Evolutionary conservation across 805 yeast species (phyloP), one percentile per base, ranked within the genome.

Genomic region (Kluyveromyces siamensis): DNA sequence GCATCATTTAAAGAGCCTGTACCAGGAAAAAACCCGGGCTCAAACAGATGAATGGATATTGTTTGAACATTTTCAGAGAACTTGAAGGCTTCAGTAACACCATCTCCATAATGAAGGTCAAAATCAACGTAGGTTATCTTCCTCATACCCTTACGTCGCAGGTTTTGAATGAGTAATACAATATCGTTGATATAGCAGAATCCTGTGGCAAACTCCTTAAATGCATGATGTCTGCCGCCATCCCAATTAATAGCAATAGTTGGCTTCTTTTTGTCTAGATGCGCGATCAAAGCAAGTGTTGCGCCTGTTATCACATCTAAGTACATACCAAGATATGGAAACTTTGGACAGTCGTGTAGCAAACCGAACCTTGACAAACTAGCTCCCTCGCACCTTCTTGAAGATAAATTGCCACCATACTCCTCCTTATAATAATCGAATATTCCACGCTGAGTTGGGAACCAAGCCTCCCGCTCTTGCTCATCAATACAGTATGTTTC

Each of bases 81-180:
- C 51, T 71, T 65, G 63, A 83, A 84, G 0, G 88, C 87, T 2
- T 69, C 67, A 45, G 82, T 83, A 6, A 85, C 91, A 0, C 89
- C 95, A 61, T 85, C 90, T 0, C 91, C 90, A 62, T 84, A 90
- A 60, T 85, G 95, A 8, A 85, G 61, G 62, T 85, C 95, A 7
- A 85, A 63, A 61, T 85, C 95, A 3, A 85, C 61, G 55, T 85
- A 85, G 57, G 80, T 66, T 1, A 85, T 69, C 36, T 62, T 73
- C 10, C 67, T 61, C 56, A 66, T 80, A 1, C 65, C 62, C 19
- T 56, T 58, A 21, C 70, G 67, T 35, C 90, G 61, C 13, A 84
- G 67, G 37, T 68, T 63, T 41, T 73, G 69, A 4, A 84, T 79
- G 0, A 77, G 75, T 13, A 85, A 56, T 0, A 79, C 82, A 8